Evolutionary conservation across 148 eudicot genomes (phyloP), one percentile per base, ranked within the genome.

Genomic region (Chenopodium suecicum): DNA sequence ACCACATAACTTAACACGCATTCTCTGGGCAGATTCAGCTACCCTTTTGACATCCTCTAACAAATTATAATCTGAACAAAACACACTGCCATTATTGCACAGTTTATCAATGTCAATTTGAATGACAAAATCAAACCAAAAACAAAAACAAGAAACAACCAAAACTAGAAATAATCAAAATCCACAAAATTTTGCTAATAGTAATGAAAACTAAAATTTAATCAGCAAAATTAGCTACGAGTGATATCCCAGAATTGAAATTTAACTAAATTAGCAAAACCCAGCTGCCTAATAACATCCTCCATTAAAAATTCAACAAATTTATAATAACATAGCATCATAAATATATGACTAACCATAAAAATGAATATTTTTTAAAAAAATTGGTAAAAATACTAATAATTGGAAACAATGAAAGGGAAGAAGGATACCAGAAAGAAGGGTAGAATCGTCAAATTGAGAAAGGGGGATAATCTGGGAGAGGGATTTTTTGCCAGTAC

Each of bases 31-130:
- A 46, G 97, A 94, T 68, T 97, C 99, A 70, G 99, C 97, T 20
- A 92, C 89, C 87, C 98, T 90, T 81, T 92, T 97, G 81, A 91
- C 91, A 82, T 94, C 98, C 89, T 97, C 98, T 73, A 97, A 92
- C 95, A 94, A 82, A 80, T 90, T 84, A 84, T 88, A 97, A 84
- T 97, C 99, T 97, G 76, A 77, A 69, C 44, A 70, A 82, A 32
- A 48, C 46, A 82, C 46, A 29, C 23, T 29, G 6, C 0, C 76
- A 68, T 73, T 32, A 78, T 47, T 50, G 27, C 5, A 9, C 50
- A 17, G 22, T 5, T 10, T 20, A 20, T 46, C 70, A 52, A n/a
- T 7, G 32, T 20, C 48, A 70, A 22, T 54, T 11, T 56, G 75
- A 70, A 50, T 27, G 17, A 56, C 5, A 67, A 76, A 48, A 16